Evolutionary conservation across 1,284 basidiomycete species (phyloP).

Genomic region (Irpex sp.): DNA sequence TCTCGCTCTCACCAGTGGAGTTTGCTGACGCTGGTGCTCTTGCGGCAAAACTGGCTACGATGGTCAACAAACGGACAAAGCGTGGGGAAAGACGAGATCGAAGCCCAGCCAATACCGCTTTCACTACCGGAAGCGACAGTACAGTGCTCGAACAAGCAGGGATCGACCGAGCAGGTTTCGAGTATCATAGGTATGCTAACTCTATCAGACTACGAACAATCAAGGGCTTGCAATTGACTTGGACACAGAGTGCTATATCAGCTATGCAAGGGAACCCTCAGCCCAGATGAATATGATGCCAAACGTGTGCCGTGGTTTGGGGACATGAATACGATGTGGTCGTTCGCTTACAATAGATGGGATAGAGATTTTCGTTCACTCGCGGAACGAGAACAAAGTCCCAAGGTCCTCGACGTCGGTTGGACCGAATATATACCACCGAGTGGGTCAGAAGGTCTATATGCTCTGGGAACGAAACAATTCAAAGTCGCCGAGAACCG

Average conservation of each 20-base stretch:
- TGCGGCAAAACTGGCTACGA: constrained; percentile 22
- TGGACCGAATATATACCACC: constrained; percentile 26
- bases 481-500: constrained; percentile 23
- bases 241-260: constrained; percentile 17
- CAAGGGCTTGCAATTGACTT: background rate
- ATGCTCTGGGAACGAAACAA: constrained; percentile 19
- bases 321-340: constrained; percentile 18
- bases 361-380: constrained; percentile 18
- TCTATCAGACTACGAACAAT: constrained; percentile 9
- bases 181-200: constrained; percentile 29
- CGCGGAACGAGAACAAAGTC: constrained; percentile 20
- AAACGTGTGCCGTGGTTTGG: constrained; percentile 17
- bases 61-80: constrained; percentile 17
- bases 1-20: constrained; percentile 32
- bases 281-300: constrained; percentile 21
- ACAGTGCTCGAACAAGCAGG: constrained; percentile 13
- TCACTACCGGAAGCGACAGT: constrained; percentile 12
- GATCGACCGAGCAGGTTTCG: constrained; percentile 25
- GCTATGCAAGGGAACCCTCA: constrained; percentile 12
- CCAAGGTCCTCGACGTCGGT: constrained; percentile 30
- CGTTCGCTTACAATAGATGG: constrained; percentile 31
- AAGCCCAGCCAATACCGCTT: constrained; percentile 30
- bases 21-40: constrained; percentile 23
- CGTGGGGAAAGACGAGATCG: constrained; percentile 19
- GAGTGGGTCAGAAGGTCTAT: constrained; percentile 14